These are phyloP conservation scores for Phyllosticta paracitricarpa DNA, from an alignment of 2,329 filamentous ascomycete species.

Conservation along the genomic window DNA sequence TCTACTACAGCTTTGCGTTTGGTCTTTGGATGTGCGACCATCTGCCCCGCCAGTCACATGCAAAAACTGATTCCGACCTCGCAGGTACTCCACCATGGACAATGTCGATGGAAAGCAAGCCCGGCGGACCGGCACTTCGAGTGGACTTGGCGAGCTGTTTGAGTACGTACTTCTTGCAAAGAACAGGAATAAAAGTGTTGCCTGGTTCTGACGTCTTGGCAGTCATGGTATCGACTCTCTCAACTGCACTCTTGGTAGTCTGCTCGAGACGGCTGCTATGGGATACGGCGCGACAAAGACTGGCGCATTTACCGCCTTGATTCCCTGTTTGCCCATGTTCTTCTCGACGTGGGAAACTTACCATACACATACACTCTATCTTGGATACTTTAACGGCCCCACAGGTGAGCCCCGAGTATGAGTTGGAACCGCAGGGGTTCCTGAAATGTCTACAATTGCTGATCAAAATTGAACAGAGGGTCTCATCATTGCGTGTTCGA, in stretches of 20 bases:
- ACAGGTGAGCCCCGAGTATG: conserved; percentile 40
- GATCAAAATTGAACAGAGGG: conserved; percentile 48
- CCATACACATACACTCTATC: conserved; percentile 92
- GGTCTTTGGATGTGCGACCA: conserved; percentile 76
- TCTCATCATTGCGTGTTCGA: conserved; percentile 71
- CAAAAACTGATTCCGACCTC: conserved; percentile 12
- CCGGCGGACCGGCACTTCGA: conserved; percentile 85
- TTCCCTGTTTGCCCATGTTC: conserved; percentile 94
- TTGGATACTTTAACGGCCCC: conserved; percentile 93
- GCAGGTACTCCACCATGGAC: conserved; percentile 85
- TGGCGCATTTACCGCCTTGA: conserved; percentile 82
- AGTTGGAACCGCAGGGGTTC: not conserved
- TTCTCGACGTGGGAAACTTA: conserved; percentile 99
- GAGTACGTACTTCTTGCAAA: conserved; percentile 46
- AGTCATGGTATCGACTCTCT: conserved; percentile 93
- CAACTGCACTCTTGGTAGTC: conserved; percentile 87
- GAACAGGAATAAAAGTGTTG: not conserved
- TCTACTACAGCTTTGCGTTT: conserved; percentile 92
- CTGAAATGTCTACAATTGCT: not conserved
- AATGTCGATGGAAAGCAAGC: conserved; percentile 99
- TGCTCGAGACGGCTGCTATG: conserved; percentile 89
- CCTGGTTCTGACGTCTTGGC: not conserved
- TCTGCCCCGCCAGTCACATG: conserved; percentile 1
- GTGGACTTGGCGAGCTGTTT: conserved; percentile 89
- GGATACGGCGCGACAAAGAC: conserved; percentile 74